Percentiles rank a stretch among this genome's conserved stretches.
Conservation (phyloP, 2,329 filamentous ascomycete genomes). For the Aspergillus spinulosporus region DNA sequence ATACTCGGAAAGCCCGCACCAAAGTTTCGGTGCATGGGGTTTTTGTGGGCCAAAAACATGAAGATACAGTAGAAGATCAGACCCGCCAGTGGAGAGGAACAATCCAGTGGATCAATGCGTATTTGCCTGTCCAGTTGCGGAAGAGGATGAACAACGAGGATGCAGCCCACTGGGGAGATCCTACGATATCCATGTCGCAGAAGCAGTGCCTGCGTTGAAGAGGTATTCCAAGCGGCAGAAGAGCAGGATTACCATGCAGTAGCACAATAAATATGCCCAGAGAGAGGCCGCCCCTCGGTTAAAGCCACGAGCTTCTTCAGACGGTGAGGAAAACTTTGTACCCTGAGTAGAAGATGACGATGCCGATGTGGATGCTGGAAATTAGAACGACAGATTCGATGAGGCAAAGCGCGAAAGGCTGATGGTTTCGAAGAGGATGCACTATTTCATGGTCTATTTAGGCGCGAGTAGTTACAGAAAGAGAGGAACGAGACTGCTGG, state of each 20-base stretch:
- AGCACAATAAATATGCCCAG: slow-evolving; percentile 39
- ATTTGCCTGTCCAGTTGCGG: slow-evolving; percentile 67
- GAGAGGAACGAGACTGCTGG: slow-evolving; percentile 9
- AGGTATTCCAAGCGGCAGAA: slow-evolving; percentile 38
- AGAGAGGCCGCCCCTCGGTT: slow-evolving; percentile 55
- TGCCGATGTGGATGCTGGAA: slow-evolving; percentile 61
- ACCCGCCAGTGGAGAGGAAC: slow-evolving; percentile 66
- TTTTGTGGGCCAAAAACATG: slow-evolving; percentile 61
- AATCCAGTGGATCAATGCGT: slow-evolving; percentile 61
- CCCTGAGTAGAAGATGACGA: slow-evolving; percentile 55
- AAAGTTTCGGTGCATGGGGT: slow-evolving; percentile 66
- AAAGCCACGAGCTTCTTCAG: slow-evolving; percentile 60
- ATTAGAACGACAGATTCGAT: slow-evolving; percentile 64
- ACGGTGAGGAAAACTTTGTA: slow-evolving; percentile 69
- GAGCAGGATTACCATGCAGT: slow-evolving; percentile 37
- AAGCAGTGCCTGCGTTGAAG: slow-evolving; percentile 20
- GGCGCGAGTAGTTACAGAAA: slow-evolving; percentile 2
- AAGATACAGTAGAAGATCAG: slow-evolving; percentile 71
- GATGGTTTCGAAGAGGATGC: slow-evolving; percentile 48
- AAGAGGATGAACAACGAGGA: slow-evolving; percentile 63
- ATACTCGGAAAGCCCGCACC: slow-evolving; percentile 31
- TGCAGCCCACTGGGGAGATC: slow-evolving; percentile 41
- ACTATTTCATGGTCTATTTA: slow-evolving; percentile 10
- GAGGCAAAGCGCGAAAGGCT: slow-evolving; percentile 61
- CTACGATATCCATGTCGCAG: slow-evolving; percentile 22